Base-by-base conservation (phyloP, 805 yeast species). In the Nakazawaea ernobii region DNA sequence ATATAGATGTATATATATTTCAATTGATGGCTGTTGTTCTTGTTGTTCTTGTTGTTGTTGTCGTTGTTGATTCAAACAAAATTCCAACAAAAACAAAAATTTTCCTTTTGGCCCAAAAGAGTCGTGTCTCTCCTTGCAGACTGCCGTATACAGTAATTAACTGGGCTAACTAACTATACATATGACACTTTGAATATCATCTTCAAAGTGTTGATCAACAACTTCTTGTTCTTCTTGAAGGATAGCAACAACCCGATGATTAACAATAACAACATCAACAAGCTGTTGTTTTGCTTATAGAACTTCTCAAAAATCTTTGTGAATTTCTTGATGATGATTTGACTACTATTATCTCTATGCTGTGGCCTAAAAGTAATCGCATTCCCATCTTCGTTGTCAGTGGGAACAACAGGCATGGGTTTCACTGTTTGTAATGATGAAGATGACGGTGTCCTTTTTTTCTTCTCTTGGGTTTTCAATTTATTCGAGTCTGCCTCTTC, bases 131-230 rank as follows among this genome's bases (percentile, higher is more conserved):
- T 3, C 5, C 24, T 20, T 3, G 24, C 24, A 20, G 24, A 20
- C 24, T 20, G 24, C 24, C 24, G 24, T 20, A 20, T 20, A 20
- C 24, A 20, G 24, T 20, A 20, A 20, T 20, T 20, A n/a, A n/a
- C n/a, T n/a, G n/a, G n/a, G n/a, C n/a, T n/a, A n/a, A n/a, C n/a
- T n/a, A 6, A 38, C 15, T 37, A 61, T 15, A 61, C 41, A 45
- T 61, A 61, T 3, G 61, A 52, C 14, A 62, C 54, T 47, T 55
- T 60, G 46, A 60, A 53, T 6, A 63, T 62, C 67, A 62, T 62
- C 32, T 29, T 33, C 11, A 48, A 24, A n/a, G 50, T 48, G 29
- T 43, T 39, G 17, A 43, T 7, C 26, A 48, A 6, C 15, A 42
- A n/a, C 3, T 33, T 8, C 13, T 26, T 43, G 14, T 46, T 35